phyloP scores from a whole-genome alignment of 768 basidiomycete species.

The Auricularia sp. region DNA sequence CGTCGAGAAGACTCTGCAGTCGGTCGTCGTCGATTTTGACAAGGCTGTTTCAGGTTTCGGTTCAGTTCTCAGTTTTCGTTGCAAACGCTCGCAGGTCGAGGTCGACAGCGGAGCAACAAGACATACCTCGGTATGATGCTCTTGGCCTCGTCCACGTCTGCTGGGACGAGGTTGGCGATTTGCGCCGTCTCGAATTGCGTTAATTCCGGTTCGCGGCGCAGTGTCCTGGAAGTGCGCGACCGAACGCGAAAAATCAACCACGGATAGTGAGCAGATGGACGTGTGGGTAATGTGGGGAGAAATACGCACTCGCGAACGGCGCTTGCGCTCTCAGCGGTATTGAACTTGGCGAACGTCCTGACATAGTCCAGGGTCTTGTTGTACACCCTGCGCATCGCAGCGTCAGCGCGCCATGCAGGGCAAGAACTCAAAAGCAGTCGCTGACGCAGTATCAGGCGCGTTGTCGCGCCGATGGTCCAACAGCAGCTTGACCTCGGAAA shows the following conservation, averaged over 20 bases:
- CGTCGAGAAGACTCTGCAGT: conserved; percentile 70
- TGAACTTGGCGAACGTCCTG: conserved; percentile 84
- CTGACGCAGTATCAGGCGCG: conserved; percentile 78
- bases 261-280: background rate
- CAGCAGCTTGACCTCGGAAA: conserved; percentile 87
- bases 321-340: conserved; percentile 70
- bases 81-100: background rate
- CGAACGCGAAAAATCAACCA: background rate
- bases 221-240: conserved; percentile 37
- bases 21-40: conserved; percentile 83
- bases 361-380: conserved; percentile 91
- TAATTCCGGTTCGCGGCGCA: conserved; percentile 67
- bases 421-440: conserved; percentile 8
- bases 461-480: conserved; percentile 72
- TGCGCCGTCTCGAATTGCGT: conserved; percentile 91
- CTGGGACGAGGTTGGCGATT: conserved; percentile 84
- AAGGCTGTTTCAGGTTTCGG: conserved; percentile 36
- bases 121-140: conserved; percentile 78
- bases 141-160: conserved; percentile 82
- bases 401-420: background rate
- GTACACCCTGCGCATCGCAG: conserved; percentile 54
- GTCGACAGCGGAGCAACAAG: background rate
- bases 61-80: too few species aligned
- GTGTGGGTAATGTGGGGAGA: too few species aligned
- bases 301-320: conserved; percentile 77